Base-by-base conservation (phyloP, 768 basidiomycete species). In the Hericium coralloides region DNA sequence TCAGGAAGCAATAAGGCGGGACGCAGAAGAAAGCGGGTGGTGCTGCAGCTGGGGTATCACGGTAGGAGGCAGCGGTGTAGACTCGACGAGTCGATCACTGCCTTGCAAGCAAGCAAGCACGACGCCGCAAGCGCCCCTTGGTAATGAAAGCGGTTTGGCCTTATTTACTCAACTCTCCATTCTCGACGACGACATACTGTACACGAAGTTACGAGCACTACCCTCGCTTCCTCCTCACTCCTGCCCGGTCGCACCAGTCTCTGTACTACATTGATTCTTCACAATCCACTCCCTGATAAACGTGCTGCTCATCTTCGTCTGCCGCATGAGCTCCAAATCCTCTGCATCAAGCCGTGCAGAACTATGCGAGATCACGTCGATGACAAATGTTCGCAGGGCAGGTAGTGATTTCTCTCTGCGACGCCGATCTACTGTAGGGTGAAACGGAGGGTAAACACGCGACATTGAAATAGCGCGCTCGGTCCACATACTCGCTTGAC, bases 231-330 rank as follows among this genome's bases (percentile, higher is more conserved):
- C 49, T 49, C 54, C 31, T 23, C 15, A 52, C 38, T 37, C 51
- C 25, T 50, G 37, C 55, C 36, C 31, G 10, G 31, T 31, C 31
- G 10, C 31, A 31, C 31, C 31, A 8, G 7, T 55, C 37, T 18
- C 56, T 55, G 48, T 51, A 53, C 38, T 51, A 18, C 38, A 15
- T 54, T 65, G 55, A 56, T 69, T 67, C 49, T 71, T 65, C 7
- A 74, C 83, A 59, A 99, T 87, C 93, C 94, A 95, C 61, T 87
- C 77, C 45, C 97, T 77, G 62, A 99, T 95, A 59, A 79, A 89
- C 7, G 94, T 95, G 66, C 93, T 97, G 68, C 97, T 93, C 80
- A 98, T 84, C 76, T 99, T 99, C 26, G 84, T 79, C 61, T 81
- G 77, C 67, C 85, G 87, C 57, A 95, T 69, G 66, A 78, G 70